phyloP scores from a whole-genome alignment of 768 basidiomycete genomes.

The Fomitopsis serialis region DNA sequence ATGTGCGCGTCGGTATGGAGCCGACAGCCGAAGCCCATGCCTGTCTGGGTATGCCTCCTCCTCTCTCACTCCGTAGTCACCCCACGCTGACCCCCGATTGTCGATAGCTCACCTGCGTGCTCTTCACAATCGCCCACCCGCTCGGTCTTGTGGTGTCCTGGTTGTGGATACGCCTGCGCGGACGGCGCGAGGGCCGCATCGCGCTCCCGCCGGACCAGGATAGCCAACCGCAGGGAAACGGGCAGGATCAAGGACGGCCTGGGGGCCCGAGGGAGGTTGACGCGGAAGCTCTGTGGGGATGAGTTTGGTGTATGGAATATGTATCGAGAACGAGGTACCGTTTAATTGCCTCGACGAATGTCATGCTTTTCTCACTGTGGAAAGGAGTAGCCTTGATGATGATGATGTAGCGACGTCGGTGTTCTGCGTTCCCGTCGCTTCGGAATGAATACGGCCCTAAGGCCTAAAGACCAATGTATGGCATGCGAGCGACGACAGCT shows the following conservation, averaged over 20 bases:
- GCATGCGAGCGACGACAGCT: too few relatives aligned
- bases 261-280: conserved; percentile 14
- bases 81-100: neutral
- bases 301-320: too few relatives aligned
- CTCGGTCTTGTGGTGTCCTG: conserved; percentile 46
- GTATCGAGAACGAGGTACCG: too few relatives aligned
- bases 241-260: conserved; percentile 1
- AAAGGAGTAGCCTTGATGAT: too few relatives aligned
- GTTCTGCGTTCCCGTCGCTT: too few relatives aligned
- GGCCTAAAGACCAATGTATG: too few relatives aligned
- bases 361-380: too few relatives aligned
- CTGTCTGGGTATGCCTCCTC: conserved; percentile 51
- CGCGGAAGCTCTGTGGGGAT: conserved; percentile 16
- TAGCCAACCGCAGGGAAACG: neutral
- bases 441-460: too few relatives aligned
- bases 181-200: conserved; percentile 30
- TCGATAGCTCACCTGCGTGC: conserved; percentile 49
- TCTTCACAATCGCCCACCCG: conserved; percentile 66
- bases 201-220: conserved; percentile 38
- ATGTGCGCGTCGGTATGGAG: conserved; percentile 62
- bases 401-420: too few relatives aligned
- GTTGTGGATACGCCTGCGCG: conserved; percentile 23
- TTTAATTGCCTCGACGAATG: too few relatives aligned
- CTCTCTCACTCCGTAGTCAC: neutral
- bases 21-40: conserved; percentile 52